Evolutionary conservation across 208 protist species (phyloP), one percentile per base, ranked within the genome.

Genomic region (Leptomonas pyrrhocoris): DNA sequence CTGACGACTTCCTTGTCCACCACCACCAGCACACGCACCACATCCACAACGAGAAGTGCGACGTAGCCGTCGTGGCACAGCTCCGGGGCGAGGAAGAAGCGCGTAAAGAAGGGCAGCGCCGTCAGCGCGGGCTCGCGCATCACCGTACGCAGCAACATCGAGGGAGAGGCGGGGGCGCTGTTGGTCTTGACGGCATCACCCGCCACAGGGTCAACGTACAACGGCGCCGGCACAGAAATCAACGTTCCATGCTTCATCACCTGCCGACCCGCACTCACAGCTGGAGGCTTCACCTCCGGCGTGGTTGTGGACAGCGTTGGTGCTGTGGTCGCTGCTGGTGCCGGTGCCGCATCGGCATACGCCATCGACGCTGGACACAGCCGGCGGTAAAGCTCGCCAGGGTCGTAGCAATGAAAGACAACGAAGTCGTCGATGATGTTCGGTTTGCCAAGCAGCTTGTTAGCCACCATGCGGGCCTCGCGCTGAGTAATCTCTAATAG

Each of bases 41-140:
- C 74, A 49, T 95, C 90, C 6, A 84, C 82, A 6, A 91, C 58
- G 42, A 95, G 51, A 16, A 95, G 69, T 34, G 84, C 90, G 12
- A 95, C 62, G 63, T 65, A 67, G 11, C 83, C 83, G 45, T 70
- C 49, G 8, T 60, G 65, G 53, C 84, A 90, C 49, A 94, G 69
- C 71, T 94, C 84, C 25, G 89, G 89, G 23, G 79, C 79, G 31
- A 94, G 72, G 30, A 92, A 92, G 65, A 86, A 94, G 34, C 86
- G 89, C 38, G 83, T 88, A 53, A 59, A 72, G 73, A 72, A 75
- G 13, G 73, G 71, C 25, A 73, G 68, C 50, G 77, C 65, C 59
- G 38, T 69, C 56, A 68, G 77, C 40, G 48, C 25, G 0, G 61
- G 57, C 7, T 12, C 54, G 2, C 28, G 48, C 65, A 53, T 71